phyloP scores from a whole-genome alignment of 2,329 filamentous ascomycete genomes.

The Aureobasidium sp. region DNA sequence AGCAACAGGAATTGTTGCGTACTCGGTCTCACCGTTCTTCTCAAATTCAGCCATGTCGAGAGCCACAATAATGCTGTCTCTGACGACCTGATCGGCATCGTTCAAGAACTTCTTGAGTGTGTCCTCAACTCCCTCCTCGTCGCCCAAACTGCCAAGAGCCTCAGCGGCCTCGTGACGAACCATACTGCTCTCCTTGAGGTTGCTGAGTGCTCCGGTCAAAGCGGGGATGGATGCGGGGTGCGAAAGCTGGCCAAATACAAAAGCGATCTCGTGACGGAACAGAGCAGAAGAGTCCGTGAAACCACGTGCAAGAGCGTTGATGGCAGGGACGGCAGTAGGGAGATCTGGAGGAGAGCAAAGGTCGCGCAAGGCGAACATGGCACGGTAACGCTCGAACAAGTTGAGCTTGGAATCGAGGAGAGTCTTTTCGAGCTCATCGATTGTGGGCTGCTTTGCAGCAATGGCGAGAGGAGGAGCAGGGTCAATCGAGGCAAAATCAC shows the following conservation, averaged over 20 bases:
- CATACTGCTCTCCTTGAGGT: conserved; percentile 84
- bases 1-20: conserved; percentile 69
- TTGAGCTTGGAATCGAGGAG: conserved; percentile 73
- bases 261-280: conserved; percentile 96
- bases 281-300: conserved; percentile 81
- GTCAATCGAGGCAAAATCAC: conserved; percentile 92
- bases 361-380: conserved; percentile 96
- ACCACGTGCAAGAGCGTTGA: conserved; percentile 77
- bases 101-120: conserved; percentile 75
- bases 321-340: conserved; percentile 79
- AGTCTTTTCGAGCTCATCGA: conserved; percentile 65
- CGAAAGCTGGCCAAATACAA: conserved; percentile 93
- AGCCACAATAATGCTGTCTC: conserved; percentile 90
- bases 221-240: conserved; percentile 96
- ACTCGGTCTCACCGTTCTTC: conserved; percentile 79
- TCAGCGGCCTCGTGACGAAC: conserved; percentile 96
- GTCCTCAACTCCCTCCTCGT: conserved; percentile 87
- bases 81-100: conserved; percentile 86
- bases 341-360: conserved; percentile 88
- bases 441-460: conserved; percentile 52
- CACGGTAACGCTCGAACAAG: conserved; percentile 88
- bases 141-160: conserved; percentile 85
- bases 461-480: conserved; percentile 83
- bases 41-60: conserved; percentile 98
- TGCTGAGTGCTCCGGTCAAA: conserved; percentile 67